A percentile compares a stretch with the other conserved stretches of the same genome.
These are phyloP conservation scores for Alternaria viburni DNA, from an alignment of 2,329 filamentous ascomycete genomes.

Conservation along the genomic window DNA sequence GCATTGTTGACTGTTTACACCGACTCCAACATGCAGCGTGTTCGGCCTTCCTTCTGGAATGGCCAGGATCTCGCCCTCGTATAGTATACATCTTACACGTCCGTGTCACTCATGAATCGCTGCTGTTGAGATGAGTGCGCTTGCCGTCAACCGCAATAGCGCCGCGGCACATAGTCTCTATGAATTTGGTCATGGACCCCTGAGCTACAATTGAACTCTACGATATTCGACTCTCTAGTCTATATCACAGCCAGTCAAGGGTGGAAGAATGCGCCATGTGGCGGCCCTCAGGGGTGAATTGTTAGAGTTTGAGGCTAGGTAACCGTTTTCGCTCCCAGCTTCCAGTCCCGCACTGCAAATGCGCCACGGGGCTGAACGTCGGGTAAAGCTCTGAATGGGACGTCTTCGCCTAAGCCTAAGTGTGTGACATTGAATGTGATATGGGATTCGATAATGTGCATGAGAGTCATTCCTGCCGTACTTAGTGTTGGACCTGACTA, in stretches of 20 bases:
- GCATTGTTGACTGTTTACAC: constrained; percentile 6
- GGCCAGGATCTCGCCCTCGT: not conserved
- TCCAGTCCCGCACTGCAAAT: not conserved
- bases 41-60: not conserved
- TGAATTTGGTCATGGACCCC: constrained; percentile 1
- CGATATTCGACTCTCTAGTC: not conserved
- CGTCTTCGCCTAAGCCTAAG: constrained; percentile 1
- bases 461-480: not conserved
- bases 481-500: not conserved
- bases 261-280: not conserved
- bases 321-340: constrained; percentile 13
- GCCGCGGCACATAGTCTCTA: not conserved
- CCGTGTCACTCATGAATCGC: constrained; percentile 1
- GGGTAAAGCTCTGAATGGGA: constrained; percentile 3
- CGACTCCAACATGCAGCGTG: not conserved
- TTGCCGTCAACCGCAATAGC: constrained; percentile 1
- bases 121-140: not conserved
- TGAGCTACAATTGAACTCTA: not conserved
- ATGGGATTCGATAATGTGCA: not conserved
- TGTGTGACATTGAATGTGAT: not conserved
- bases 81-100: constrained; percentile 1
- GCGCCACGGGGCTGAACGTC: constrained; percentile 3
- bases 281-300: constrained; percentile 3
- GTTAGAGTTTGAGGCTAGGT: not conserved
- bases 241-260: not conserved